Evolutionary conservation across 352 stramenopile genomes (phyloP).

Genomic region (Pilasporangium apinafurcum): DNA sequence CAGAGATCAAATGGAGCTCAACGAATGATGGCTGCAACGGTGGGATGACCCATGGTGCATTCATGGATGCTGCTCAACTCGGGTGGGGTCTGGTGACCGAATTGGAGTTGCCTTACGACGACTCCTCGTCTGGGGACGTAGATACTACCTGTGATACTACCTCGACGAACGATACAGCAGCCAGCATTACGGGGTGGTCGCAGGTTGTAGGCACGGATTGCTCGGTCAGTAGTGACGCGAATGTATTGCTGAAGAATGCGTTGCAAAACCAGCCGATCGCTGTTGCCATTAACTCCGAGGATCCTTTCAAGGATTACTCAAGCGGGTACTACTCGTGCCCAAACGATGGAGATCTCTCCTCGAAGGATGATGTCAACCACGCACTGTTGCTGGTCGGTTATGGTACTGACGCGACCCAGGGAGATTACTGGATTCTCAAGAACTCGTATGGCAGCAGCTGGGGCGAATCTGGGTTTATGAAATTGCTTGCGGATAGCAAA

Average conservation of each 20-base stretch:
- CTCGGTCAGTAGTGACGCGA: constrained; percentile 36
- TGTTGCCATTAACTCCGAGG: constrained; percentile 70
- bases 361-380: constrained; percentile 70
- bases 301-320: constrained; percentile 65
- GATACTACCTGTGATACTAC: constrained; percentile 9
- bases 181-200: constrained; percentile 65
- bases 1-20: constrained; percentile 70
- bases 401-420: constrained; percentile 37
- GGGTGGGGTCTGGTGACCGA: constrained; percentile 58
- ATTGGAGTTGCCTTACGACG: constrained; percentile 66
- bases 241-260: constrained; percentile 39
- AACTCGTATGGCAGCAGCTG: constrained; percentile 74
- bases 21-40: constrained; percentile 72
- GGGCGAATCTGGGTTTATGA: constrained; percentile 61
- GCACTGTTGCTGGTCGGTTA: constrained; percentile 73
- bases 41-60: constrained; percentile 77
- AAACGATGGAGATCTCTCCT: constrained; percentile 51
- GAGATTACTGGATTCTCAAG: constrained; percentile 81
- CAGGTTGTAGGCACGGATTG: constrained; percentile 62
- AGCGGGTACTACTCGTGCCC: constrained; percentile 65
- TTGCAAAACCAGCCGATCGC: constrained; percentile 62
- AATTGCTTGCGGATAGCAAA: constrained; percentile 58
- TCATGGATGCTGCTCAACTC: constrained; percentile 62
- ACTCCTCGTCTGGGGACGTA: neutral
- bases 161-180: constrained; percentile 49